These are phyloP conservation scores for Chrysoporthe deuterocubensis DNA, from an alignment of 2,329 filamentous ascomycete genomes.

Conservation along the genomic window DNA sequence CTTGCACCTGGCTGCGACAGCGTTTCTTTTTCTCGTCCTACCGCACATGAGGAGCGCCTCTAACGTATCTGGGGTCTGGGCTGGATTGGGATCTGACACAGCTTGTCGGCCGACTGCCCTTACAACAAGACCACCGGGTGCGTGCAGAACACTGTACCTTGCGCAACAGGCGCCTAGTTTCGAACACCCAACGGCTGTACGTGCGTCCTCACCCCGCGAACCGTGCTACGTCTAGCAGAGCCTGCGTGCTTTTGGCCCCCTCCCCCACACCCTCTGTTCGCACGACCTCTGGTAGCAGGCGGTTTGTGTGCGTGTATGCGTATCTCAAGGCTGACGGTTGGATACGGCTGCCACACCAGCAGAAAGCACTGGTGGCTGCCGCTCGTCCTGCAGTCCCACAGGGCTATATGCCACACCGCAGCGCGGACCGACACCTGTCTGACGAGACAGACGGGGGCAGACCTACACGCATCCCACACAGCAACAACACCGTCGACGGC, in stretches of 20 bases:
- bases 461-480: slow-evolving; percentile 4
- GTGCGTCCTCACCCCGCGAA: slow-evolving; percentile 6
- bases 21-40: slow-evolving; percentile 13
- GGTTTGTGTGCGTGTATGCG: slow-evolving; percentile 5
- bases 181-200: slow-evolving; percentile 14
- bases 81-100: slow-evolving; percentile 1
- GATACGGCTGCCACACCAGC: neutral
- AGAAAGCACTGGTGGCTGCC: slow-evolving; percentile 17
- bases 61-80: slow-evolving; percentile 2
- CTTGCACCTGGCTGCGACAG: slow-evolving; percentile 15
- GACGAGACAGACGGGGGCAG: slow-evolving; percentile 9
- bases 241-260: neutral
- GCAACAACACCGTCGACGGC: neutral
- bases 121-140: neutral
- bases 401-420: slow-evolving; percentile 9
- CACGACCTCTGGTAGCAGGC: neutral
- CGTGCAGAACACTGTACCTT: neutral
- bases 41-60: slow-evolving; percentile 20
- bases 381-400: slow-evolving; percentile 10
- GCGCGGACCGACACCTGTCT: slow-evolving; percentile 14
- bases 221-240: slow-evolving; percentile 1
- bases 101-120: neutral
- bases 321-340: slow-evolving; percentile 14
- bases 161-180: neutral
- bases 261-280: neutral